These are phyloP conservation scores for Sporothrix luriei DNA, from an alignment of 2,329 filamentous ascomycete species.

Conservation along the genomic window DNA sequence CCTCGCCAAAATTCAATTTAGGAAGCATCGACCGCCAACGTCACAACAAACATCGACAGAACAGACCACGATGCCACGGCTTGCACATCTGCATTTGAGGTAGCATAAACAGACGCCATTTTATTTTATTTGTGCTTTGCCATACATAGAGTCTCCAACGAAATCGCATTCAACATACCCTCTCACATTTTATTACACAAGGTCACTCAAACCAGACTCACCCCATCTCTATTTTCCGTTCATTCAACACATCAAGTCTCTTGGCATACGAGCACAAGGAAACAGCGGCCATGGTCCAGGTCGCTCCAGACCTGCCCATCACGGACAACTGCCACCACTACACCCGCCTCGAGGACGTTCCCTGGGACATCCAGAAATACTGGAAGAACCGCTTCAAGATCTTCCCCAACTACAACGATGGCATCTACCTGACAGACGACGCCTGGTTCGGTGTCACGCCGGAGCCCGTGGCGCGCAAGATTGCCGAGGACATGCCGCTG, in stretches of 20 bases:
- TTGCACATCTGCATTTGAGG: not conserved
- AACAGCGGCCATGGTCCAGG: constrained; percentile 43
- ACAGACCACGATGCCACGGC: not conserved
- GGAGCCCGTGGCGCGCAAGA: constrained; percentile 83
- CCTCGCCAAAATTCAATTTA: constrained; percentile 19
- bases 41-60: not conserved
- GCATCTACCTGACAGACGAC: constrained; percentile 86
- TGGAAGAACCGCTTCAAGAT: constrained; percentile 87
- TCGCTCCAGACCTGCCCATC: constrained; percentile 53
- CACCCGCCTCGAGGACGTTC: constrained; percentile 67
- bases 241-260: not conserved
- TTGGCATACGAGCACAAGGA: not conserved
- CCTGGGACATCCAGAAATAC: constrained; percentile 89
- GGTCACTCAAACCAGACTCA: too few relatives aligned
- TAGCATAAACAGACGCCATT: not conserved
- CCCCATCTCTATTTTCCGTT: not conserved
- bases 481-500: constrained; percentile 70
- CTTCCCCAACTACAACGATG: constrained; percentile 84
- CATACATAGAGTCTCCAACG: too few relatives aligned
- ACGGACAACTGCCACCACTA: constrained; percentile 77
- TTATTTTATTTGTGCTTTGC: too few relatives aligned
- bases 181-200: too few relatives aligned
- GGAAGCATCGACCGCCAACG: not conserved
- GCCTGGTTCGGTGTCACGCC: constrained; percentile 98
- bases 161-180: too few relatives aligned